These are phyloP conservation scores for Pseudognaphalium luteoalbum DNA, from an alignment of 129 eudicot genomes.

Conservation along the genomic window DNA sequence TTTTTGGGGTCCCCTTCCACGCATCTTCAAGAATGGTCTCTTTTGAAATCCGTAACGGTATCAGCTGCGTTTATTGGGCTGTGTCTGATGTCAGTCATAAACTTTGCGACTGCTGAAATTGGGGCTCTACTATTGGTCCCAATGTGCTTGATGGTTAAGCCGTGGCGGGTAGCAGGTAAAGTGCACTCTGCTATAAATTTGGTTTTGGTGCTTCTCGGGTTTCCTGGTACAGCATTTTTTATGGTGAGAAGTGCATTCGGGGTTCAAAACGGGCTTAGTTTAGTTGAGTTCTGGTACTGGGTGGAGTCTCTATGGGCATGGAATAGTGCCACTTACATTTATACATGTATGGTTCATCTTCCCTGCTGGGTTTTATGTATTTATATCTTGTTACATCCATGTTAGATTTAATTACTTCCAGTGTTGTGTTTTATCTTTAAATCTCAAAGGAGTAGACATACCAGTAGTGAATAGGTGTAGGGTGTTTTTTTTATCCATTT, in stretches of 20 bases:
- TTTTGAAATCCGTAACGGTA: slow-evolving; percentile 69
- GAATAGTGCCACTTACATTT: slow-evolving; percentile 94
- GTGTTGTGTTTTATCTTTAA: background rate
- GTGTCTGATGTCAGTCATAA: slow-evolving; percentile 86
- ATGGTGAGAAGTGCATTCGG: slow-evolving; percentile 50
- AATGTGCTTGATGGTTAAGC: slow-evolving; percentile 68
- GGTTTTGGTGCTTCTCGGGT: slow-evolving; percentile 43
- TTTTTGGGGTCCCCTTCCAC: slow-evolving; percentile 40
- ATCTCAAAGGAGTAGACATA: background rate
- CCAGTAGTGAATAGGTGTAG: slow-evolving; percentile 14
- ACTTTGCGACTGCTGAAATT: slow-evolving; percentile 94
- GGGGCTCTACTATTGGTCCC: slow-evolving; percentile 88
- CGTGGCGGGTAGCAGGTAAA: slow-evolving; percentile 48
- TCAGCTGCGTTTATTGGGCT: slow-evolving; percentile 75
- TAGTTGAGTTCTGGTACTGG: slow-evolving; percentile 88
- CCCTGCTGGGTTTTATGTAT: slow-evolving; percentile 91
- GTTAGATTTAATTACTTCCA: slow-evolving; percentile 25
- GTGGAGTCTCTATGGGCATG: slow-evolving; percentile 82
- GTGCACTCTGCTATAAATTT: slow-evolving; percentile 39
- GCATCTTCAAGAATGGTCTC: slow-evolving; percentile 55
- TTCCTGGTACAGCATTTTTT: slow-evolving; percentile 60
- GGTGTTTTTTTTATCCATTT: slow-evolving; percentile 15
- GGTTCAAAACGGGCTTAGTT: slow-evolving; percentile 39
- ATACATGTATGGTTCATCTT: slow-evolving; percentile 77
- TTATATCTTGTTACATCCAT: slow-evolving; percentile 63